Conservation (phyloP, 768 basidiomycete genomes). For the Xanthoconium stramineum region DNA sequence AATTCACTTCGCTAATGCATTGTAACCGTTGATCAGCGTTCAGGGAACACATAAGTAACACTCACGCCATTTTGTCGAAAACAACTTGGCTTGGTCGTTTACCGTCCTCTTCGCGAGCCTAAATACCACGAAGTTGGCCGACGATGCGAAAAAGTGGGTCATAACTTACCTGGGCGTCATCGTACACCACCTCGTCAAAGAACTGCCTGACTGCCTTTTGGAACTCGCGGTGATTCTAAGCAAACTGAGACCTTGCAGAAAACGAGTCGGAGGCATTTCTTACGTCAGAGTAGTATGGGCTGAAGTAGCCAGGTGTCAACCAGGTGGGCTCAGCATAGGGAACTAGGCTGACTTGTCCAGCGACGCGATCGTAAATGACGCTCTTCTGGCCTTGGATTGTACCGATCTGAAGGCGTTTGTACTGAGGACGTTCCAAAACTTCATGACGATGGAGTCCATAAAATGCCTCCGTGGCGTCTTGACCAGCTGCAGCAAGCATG, state of each 20-base stretch:
- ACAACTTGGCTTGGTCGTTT: constrained; percentile 79
- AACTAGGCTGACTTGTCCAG: constrained; percentile 65
- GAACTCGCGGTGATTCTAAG: constrained; percentile 46
- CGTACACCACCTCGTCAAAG: constrained; percentile 62
- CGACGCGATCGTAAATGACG: constrained; percentile 44
- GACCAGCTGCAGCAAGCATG: constrained; percentile 51
- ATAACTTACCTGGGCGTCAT: constrained; percentile 33
- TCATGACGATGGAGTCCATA: constrained; percentile 87
- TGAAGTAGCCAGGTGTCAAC: constrained; percentile 65
- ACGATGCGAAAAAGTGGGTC: constrained; percentile 10
- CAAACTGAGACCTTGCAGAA: background rate
- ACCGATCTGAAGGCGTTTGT: constrained; percentile 73
- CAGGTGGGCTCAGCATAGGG: constrained; percentile 91
- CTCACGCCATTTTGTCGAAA: constrained; percentile 78
- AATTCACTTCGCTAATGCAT: constrained; percentile 50
- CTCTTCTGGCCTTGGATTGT: constrained; percentile 59
- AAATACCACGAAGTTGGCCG: constrained; percentile 4
- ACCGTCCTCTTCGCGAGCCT: constrained; percentile 82
- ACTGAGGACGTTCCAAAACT: constrained; percentile 73
- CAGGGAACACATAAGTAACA: background rate
- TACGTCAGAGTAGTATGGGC: constrained; percentile 68
- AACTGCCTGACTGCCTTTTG: constrained; percentile 54
- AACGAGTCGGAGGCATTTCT: constrained; percentile 11
- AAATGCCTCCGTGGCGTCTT: constrained; percentile 86
- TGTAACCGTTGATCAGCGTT: background rate